Evolutionary conservation across 2,329 filamentous ascomycete species (phyloP).

Genomic region (Meredithiella fracta): DNA sequence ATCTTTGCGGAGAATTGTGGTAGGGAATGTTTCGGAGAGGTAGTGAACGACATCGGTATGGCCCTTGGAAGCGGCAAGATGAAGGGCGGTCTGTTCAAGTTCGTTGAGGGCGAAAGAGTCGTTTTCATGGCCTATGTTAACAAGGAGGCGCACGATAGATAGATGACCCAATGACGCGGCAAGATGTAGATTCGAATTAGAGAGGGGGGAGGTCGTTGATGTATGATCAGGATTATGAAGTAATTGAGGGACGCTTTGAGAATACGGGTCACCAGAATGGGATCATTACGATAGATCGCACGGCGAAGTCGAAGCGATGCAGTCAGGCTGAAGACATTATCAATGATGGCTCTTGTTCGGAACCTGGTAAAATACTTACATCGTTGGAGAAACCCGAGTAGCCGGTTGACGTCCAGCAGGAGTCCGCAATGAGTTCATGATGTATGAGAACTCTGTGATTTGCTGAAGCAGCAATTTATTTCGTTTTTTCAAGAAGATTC

Average conservation of each 20-base stretch:
- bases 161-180: constrained; percentile 57
- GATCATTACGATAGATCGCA: constrained; percentile 62
- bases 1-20: constrained; percentile 49
- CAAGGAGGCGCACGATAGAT: constrained; percentile 51
- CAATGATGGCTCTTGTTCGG: not conserved
- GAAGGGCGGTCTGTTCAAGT: constrained; percentile 62
- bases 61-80: constrained; percentile 54
- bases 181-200: constrained; percentile 72
- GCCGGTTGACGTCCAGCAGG: not conserved
- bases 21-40: constrained; percentile 47
- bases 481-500: too few species aligned
- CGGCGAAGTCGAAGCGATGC: constrained; percentile 61
- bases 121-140: constrained; percentile 60
- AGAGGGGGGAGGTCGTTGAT: constrained; percentile 45
- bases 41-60: constrained; percentile 60
- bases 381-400: not conserved
- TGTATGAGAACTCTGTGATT: too few species aligned
- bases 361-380: not conserved
- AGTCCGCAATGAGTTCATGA: not conserved
- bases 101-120: constrained; percentile 61
- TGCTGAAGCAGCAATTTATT: too few species aligned
- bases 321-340: constrained; percentile 30
- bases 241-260: constrained; percentile 50
- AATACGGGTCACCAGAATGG: constrained; percentile 58
- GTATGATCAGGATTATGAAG: constrained; percentile 58